Evolutionary conservation across 2,329 filamentous ascomycete genomes (phyloP).

Genomic region (Beauveria pseudobassiana): DNA sequence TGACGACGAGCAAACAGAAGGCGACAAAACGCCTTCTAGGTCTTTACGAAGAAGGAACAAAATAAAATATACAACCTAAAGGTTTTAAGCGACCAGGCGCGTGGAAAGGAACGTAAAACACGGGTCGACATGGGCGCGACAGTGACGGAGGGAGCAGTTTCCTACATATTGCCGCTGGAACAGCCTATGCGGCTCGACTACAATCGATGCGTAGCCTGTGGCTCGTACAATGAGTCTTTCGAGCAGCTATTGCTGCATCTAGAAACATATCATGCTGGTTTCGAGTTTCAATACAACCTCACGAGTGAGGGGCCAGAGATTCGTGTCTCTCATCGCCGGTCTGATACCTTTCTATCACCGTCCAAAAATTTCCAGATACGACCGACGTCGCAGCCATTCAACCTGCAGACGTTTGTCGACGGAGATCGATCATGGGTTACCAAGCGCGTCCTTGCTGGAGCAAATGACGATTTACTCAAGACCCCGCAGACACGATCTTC

Average conservation of each 20-base stretch:
- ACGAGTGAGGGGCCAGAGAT: conserved; percentile 32
- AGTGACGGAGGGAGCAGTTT: conserved; percentile 35
- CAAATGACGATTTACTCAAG: conserved; percentile 18
- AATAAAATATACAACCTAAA: conserved; percentile 54
- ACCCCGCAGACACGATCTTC: neutral
- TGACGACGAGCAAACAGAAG: conserved; percentile 37
- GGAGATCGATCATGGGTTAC: conserved; percentile 41
- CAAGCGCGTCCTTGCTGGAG: conserved; percentile 32
- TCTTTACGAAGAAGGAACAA: conserved; percentile 40
- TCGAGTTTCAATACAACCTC: conserved; percentile 32
- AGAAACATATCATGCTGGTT: conserved; percentile 36
- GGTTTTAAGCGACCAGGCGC: conserved; percentile 48
- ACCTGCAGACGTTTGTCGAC: conserved; percentile 34
- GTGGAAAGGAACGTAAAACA: conserved; percentile 43
- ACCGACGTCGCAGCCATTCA: conserved; percentile 34
- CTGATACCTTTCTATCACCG: conserved; percentile 21
- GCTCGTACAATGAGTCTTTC: conserved; percentile 38
- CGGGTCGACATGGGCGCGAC: conserved; percentile 20
- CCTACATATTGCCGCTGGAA: conserved; percentile 37
- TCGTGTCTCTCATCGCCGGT: conserved; percentile 21
- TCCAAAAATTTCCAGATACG: conserved; percentile 35
- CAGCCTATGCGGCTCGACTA: conserved; percentile 38
- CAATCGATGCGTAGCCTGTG: conserved; percentile 45
- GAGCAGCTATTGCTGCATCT: conserved; percentile 42
- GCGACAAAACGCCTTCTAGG: conserved; percentile 44